Conservation (phyloP, 2,329 filamentous ascomycete species). For the Berkeleyomyces basicola region DNA sequence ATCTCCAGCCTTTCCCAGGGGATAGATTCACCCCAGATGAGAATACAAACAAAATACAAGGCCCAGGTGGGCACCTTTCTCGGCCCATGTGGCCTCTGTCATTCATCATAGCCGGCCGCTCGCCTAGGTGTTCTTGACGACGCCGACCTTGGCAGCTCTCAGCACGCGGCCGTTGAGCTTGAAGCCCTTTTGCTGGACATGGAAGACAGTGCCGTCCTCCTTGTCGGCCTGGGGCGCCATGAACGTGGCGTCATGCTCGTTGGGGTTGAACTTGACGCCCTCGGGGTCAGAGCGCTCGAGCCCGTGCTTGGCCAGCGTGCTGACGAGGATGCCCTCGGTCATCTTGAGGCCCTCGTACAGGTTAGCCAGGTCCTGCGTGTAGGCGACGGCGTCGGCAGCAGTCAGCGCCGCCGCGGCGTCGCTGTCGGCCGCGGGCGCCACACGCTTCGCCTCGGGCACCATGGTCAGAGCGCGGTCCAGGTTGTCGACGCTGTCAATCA, state of each 20-base stretch:
- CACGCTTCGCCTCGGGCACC: conserved; percentile 52
- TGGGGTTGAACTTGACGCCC: conserved; percentile 84
- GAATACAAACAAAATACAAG: not conserved
- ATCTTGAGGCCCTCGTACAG: conserved; percentile 86
- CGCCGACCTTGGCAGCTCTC: conserved; percentile 86
- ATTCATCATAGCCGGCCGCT: not conserved
- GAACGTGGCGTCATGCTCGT: conserved; percentile 91
- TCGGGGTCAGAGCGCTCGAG: conserved; percentile 75
- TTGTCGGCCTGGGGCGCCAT: conserved; percentile 76
- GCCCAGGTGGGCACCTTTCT: too few species aligned
- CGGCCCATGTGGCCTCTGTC: not conserved
- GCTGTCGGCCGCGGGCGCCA: not conserved
- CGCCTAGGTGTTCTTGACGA: conserved; percentile 61
- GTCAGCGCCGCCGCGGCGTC: conserved; percentile 28
- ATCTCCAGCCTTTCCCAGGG: not conserved
- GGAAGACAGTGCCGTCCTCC: conserved; percentile 80
- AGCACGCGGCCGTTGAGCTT: conserved; percentile 78
- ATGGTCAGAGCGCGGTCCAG: conserved; percentile 78
- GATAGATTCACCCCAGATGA: not conserved
- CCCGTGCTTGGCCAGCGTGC: conserved; percentile 83
- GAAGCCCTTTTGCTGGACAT: conserved; percentile 92
- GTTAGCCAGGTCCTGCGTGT: conserved; percentile 55
- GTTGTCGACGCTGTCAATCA: conserved; percentile 92
- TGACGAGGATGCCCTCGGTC: conserved; percentile 79
- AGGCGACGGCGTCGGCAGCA: conserved; percentile 21